These are phyloP conservation scores for Aspergillus thermomutatus DNA, from an alignment of 2,329 filamentous ascomycete genomes.

Conservation along the genomic window DNA sequence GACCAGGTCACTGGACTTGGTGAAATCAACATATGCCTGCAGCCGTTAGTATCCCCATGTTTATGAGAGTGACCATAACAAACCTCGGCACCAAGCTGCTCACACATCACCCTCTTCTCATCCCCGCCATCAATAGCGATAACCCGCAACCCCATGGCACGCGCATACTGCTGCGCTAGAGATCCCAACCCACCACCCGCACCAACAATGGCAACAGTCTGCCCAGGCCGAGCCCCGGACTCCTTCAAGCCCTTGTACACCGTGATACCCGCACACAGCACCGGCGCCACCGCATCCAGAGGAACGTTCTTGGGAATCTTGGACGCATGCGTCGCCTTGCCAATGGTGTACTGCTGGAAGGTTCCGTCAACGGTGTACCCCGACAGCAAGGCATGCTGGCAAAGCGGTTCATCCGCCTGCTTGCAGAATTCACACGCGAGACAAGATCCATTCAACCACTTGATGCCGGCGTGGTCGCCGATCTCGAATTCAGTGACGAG, in stretches of 20 bases:
- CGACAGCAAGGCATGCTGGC: slow-evolving; percentile 11
- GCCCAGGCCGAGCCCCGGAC: slow-evolving; percentile 33
- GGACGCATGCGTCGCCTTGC: slow-evolving; percentile 12
- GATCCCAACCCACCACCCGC: slow-evolving; percentile 63
- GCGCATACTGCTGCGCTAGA: slow-evolving; percentile 80
- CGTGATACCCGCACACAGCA: slow-evolving; percentile 22
- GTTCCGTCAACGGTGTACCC: slow-evolving; percentile 17
- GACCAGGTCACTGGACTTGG: slow-evolving; percentile 69
- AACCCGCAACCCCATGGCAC: slow-evolving; percentile 78
- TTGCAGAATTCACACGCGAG: slow-evolving; percentile 18
- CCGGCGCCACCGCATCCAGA: slow-evolving; percentile 17
- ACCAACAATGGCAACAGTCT: slow-evolving; percentile 28
- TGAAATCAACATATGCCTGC: slow-evolving; percentile 71
- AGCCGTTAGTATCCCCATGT: too few relatives aligned
- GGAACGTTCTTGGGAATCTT: slow-evolving; percentile 17
- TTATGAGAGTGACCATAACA: neutral
- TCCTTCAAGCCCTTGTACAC: slow-evolving; percentile 19
- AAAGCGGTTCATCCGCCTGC: slow-evolving; percentile 15
- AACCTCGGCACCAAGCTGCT: slow-evolving; percentile 62
- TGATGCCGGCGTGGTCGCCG: slow-evolving; percentile 22
- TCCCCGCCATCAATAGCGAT: slow-evolving; percentile 80
- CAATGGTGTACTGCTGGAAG: slow-evolving; percentile 20
- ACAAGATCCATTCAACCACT: slow-evolving; percentile 19
- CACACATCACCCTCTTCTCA: slow-evolving; percentile 69
- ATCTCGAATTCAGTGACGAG: slow-evolving; percentile 16